Percentiles rank a stretch among this genome's conserved stretches.
Evolutionary conservation across 2,329 filamentous ascomycete species (phyloP).

Genomic region (Pseudocercospora fuligena): DNA sequence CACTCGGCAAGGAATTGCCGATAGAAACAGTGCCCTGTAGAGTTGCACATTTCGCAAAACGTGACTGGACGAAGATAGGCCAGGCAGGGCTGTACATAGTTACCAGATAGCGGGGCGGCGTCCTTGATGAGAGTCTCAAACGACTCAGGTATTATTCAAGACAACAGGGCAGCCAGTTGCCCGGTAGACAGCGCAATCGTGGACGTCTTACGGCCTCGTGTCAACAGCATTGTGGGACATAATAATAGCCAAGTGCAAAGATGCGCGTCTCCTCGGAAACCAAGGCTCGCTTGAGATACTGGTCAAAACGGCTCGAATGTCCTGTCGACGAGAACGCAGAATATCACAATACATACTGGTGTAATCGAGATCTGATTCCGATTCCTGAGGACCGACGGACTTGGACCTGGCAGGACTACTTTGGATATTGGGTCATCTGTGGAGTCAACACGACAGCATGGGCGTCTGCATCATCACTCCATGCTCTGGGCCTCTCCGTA

Average conservation of each 20-base stretch:
- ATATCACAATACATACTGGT: slow-evolving; percentile 27
- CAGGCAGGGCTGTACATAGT: neutral
- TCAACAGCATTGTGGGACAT: neutral
- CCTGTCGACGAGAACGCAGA: slow-evolving; percentile 19
- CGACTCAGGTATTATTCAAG: neutral
- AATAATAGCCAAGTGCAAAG: neutral
- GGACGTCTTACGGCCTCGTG: neutral
- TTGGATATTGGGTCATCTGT: slow-evolving; percentile 27
- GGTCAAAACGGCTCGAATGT: slow-evolving; percentile 23
- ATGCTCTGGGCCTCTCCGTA: slow-evolving; percentile 22
- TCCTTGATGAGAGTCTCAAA: neutral
- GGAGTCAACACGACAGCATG: slow-evolving; percentile 28
- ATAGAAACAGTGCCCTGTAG: neutral
- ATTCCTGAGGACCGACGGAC: slow-evolving; percentile 20
- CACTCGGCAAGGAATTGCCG: neutral
- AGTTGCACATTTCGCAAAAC: neutral
- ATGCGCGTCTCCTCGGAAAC: slow-evolving; percentile 10
- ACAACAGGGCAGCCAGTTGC: neutral
- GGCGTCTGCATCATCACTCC: slow-evolving; percentile 20
- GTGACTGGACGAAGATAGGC: neutral
- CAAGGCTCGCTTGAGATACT: neutral
- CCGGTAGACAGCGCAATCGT: neutral
- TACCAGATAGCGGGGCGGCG: neutral
- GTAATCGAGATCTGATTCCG: slow-evolving; percentile 27
- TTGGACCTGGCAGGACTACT: slow-evolving; percentile 28